These are phyloP conservation scores for Spizellomyces punctatus DNA, from an alignment of 192 early-diverging fungal genomes.

Conservation along the genomic window DNA sequence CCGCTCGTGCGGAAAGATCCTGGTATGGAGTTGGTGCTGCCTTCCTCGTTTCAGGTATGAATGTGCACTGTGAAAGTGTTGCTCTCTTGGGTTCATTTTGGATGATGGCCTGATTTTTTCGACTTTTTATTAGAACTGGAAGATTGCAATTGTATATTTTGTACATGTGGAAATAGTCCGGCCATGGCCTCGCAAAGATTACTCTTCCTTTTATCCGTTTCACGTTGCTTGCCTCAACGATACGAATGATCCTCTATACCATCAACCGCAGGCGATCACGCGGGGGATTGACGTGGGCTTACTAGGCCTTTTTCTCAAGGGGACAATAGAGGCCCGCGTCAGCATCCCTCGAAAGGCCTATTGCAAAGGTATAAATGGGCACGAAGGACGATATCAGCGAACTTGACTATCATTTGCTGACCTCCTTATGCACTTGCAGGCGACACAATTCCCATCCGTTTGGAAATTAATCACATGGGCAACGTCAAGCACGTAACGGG, in stretches of 20 bases:
- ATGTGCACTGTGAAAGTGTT: not conserved
- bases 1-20: not conserved
- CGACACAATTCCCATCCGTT: slow-evolving; percentile 13
- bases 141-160: not conserved
- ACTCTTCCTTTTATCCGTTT: not conserved
- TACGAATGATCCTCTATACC: not conserved
- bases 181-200: slow-evolving; percentile 3
- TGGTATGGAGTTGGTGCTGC: not conserved
- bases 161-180: not conserved
- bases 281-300: not conserved
- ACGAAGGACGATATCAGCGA: too few relatives aligned
- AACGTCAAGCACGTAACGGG: slow-evolving; percentile 7
- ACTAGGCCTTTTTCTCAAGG: slow-evolving; percentile 3
- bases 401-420: too few relatives aligned
- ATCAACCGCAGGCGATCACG: not conserved
- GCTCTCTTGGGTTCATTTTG: too few relatives aligned
- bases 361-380: slow-evolving; percentile 2
- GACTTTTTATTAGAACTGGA: not conserved
- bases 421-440: not conserved
- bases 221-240: slow-evolving; percentile 2
- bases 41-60: not conserved
- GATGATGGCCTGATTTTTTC: too few relatives aligned
- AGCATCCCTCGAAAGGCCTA: slow-evolving; percentile 1
- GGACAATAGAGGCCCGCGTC: slow-evolving; percentile 9
- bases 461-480: slow-evolving; percentile 21